Evolutionary conservation across 2,329 filamentous ascomycete genomes (phyloP), one percentile per base, ranked within the genome.

Genomic region (Fusarium caatingaense): DNA sequence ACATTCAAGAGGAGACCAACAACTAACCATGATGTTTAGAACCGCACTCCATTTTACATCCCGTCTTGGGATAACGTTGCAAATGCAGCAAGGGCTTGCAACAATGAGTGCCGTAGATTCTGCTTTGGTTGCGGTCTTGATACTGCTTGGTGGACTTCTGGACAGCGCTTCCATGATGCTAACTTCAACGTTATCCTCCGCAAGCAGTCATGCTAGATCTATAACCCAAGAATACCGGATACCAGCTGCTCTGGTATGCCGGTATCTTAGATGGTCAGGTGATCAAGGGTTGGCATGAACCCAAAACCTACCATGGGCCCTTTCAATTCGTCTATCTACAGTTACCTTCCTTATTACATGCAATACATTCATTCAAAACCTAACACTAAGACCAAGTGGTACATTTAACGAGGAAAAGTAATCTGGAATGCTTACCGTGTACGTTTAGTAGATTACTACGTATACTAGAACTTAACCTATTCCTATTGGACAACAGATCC

Each of bases 301-400:
- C 4, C 7, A 20, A 20, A 11, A 9, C 7, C 6, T 47, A 15
- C 15, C 8, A 6, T 28, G 5, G 11, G 11, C 5, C 18, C 6
- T 1, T 20, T 47, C 8, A 6, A 28, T 16, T 27, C 25, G 8
- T 7, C 5, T 2, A 28, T 1, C 25, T 3, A 15, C 18, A 47
- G 7, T 3, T 28, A 20, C 25, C 3, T 13, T 20, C 25, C 15
- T 2, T n/a, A 20, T 7, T 28, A 25, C 15, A 25, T 11, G 7
- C 21, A 44, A 44, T 10, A 44, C 5, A 25, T 18, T 18, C 6
- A 45, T 45, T 18, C 8, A 3, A 25, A 18, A 18, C 21, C 1
- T 11, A 3, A 6, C 6, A 1, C 3, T 2, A 25, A 10, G 4
- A 6, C 3, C 2, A 2, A 18, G 8, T 44, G 6, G 21, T 2